phyloP scores from a whole-genome alignment of 257 asterid species.

The Petunia secreta region DNA sequence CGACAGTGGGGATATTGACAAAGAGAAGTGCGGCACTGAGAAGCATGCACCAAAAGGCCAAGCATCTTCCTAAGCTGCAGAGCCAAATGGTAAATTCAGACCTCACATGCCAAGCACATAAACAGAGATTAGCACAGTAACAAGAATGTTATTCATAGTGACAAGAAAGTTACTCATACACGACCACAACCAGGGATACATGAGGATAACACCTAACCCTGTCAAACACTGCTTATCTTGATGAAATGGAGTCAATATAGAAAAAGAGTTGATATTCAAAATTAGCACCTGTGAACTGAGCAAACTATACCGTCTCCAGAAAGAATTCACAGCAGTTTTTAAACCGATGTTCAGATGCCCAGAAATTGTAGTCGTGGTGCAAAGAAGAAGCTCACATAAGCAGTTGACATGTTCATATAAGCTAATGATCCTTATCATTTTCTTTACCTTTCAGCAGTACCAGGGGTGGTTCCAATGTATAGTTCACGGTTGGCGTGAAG shows the following conservation, averaged over 20 bases:
- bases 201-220: background rate
- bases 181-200: slow-evolving; percentile 10
- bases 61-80: slow-evolving; percentile 97
- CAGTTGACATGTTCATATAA: slow-evolving; percentile 11
- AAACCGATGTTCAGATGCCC: slow-evolving; percentile 3
- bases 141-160: background rate
- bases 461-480: no score
- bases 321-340: background rate
- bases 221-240: background rate
- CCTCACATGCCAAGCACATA: background rate
- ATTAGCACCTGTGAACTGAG: background rate
- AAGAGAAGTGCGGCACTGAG: slow-evolving; percentile 69
- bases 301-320: background rate
- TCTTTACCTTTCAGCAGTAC: background rate
- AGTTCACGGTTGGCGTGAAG: no score
- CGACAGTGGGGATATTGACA: slow-evolving; percentile 93
- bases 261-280: background rate
- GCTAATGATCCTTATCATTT: background rate
- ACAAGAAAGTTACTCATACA: background rate
- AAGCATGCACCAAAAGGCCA: slow-evolving; percentile 93
- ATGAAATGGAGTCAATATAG: background rate
- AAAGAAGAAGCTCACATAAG: background rate
- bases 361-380: background rate
- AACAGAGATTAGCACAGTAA: background rate
- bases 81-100: slow-evolving; percentile 10